Conservation (phyloP, 2,329 filamentous ascomycete species). For the Leptographium procerum region DNA sequence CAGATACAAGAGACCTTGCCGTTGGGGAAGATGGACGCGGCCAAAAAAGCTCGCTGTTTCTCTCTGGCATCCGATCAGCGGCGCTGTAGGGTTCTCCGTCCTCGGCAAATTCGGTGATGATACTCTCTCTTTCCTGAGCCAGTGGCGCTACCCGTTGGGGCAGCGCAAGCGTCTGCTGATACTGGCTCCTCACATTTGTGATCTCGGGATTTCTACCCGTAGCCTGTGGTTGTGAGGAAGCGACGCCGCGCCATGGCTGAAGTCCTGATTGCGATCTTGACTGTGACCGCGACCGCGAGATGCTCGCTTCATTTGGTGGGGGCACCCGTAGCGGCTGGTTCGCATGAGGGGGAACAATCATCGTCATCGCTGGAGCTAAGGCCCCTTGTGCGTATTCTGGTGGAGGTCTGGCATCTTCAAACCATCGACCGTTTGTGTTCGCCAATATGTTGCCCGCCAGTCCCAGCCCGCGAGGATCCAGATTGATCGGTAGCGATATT, state of each 20-base stretch:
- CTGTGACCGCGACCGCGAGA: background rate
- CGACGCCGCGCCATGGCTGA: background rate
- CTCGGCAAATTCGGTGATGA: conserved; percentile 42
- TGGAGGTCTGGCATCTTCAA: background rate
- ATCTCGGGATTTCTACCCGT: background rate
- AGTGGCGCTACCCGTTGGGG: background rate
- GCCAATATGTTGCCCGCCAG: background rate
- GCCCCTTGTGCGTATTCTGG: background rate
- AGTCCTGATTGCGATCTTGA: background rate
- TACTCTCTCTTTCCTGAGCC: conserved; percentile 25
- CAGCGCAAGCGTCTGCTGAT: background rate
- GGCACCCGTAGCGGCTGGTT: background rate
- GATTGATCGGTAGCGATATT: background rate
- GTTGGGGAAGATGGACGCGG: background rate
- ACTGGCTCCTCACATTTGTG: background rate
- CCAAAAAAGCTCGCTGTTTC: background rate
- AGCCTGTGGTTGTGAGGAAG: background rate
- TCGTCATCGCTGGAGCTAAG: background rate
- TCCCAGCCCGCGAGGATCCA: background rate
- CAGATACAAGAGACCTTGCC: background rate
- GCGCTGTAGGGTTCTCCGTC: conserved; percentile 24
- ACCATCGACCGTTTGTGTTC: background rate
- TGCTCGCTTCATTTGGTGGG: background rate
- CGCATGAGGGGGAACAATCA: background rate
- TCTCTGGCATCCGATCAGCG: background rate